Evolutionary conservation across 345 rosid species (phyloP), one percentile per base, ranked within the genome.

Genomic region (Gossypium herbaceum): DNA sequence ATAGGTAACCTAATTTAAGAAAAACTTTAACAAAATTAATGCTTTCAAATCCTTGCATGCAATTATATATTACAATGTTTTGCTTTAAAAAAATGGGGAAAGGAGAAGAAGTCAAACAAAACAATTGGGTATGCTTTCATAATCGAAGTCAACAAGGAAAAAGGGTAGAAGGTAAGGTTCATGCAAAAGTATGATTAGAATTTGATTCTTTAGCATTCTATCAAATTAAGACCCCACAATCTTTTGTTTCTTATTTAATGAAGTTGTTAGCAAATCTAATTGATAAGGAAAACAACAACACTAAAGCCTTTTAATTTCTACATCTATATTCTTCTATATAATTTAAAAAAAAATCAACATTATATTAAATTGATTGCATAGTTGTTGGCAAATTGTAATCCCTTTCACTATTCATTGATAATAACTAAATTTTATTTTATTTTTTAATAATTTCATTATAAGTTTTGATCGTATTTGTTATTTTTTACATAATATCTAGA

Each of bases 71-170:
- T 45, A 45, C 41, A 55, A n/a, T 34, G 29, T 13, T 41, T 70
- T 52, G 27, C 10, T 52, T 56, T 41, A 0, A 17, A 8, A 2
- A 60, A 60, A 17, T 13, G 24, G 3, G 0, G 48, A 65, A 41
- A 50, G 60, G 22, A 17, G 50, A 34, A 57, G 29, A 79, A 60
- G 71, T 73, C 74, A 64, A 70, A 54, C 19, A 13, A 15, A 77
- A 16, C 65, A 70, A 75, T 82, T 81, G 24, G 85, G 82, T 81
- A 75, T 13, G 70, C 48, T 75, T 83, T 81, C 86, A 24, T 67
- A 27, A 73, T 85, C 85, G 71, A 78, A 76, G 22, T 63, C 68
- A 47, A 48, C 59, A 27, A 24, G 1, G 13, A 51, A 51, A 16
- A 68, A 24, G 20, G 67, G 22, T 15, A 64, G 52, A 50, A 22